Base-by-base conservation (phyloP, 2,329 filamentous ascomycete species). In the Cladosporium cucumerinum region DNA sequence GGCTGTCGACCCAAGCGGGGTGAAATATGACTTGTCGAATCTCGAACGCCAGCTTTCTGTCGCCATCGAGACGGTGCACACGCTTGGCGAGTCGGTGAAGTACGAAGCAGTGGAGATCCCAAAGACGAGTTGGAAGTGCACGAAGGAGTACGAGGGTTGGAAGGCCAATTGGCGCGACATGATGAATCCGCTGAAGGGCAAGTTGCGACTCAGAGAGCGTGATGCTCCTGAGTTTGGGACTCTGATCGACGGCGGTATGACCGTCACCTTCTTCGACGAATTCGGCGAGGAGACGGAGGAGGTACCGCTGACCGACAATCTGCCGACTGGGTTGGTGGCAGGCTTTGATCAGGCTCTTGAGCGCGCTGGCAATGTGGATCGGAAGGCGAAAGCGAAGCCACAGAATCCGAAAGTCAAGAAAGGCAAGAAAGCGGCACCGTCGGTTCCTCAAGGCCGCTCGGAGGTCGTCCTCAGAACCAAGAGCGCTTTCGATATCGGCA, bases 71-170 rank as follows among this genome's bases (percentile, higher is more conserved):
- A 25, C 30, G 18, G 8, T 62, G 48, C 60, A 62, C 30, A 11
- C 25, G 10, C 12, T 26, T 10, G 36, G 60, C 23, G 23, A 21
- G 16, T n/a, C 23, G 12, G 34, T 28, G 25, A 7, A 28, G 12
- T 46, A 46, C 23, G 49, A 34, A 16, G 25, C 12, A 7, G 60
- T 55, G 30, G 18, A 36, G 7, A 21, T 23, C 16, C 49, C 60
- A 18, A 30, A 28, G 25, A 18, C 32, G 18, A 51, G 49, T 18
- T 62, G 60, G 60, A 14, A 43, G 34, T 62, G 60, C 25, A n/a
- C 43, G 49, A 43, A 43, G 21, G 60, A 62, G 49, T 39, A 30
- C n/a, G 23, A 62, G 25, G 26, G 32, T 8, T 62, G 60, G 60
- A 46, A 21, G 48, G 34, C 34, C 16, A 46, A 43, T 32, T 18